Evolutionary conservation across 192 early-diverging fungal genomes (phyloP).

Genomic region (Linderina pennispora): DNA sequence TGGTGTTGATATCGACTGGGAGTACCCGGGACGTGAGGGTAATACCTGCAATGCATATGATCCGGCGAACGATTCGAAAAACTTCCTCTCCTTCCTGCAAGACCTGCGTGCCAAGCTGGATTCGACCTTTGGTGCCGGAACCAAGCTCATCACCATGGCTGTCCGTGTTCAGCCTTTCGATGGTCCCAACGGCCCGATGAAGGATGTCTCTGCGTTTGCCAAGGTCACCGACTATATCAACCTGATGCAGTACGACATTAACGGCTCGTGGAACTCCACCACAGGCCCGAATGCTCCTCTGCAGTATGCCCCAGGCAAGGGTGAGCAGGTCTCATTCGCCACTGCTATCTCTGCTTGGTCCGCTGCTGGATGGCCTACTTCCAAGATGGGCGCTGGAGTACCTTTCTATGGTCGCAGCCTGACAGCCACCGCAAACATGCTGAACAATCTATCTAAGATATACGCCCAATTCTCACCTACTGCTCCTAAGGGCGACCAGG

Average conservation of each 20-base stretch:
- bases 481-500: conserved; percentile 43
- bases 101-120: conserved; percentile 53
- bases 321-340: conserved; percentile 16
- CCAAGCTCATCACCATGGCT: conserved; percentile 56
- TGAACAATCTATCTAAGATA: no score
- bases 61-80: conserved; percentile 49
- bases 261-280: conserved; percentile 45
- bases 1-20: conserved; percentile 61
- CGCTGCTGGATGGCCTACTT: no score
- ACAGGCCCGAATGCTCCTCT: conserved; percentile 58
- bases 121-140: conserved; percentile 22
- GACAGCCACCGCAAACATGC: no score
- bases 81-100: conserved; percentile 52
- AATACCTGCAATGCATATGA: conserved; percentile 48
- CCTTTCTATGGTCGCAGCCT: no score
- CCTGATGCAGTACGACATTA: conserved; percentile 60
- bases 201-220: conserved; percentile 49
- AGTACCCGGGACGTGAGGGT: conserved; percentile 55
- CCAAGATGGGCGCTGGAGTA: no score
- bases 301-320: conserved; percentile 3
- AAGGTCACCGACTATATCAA: conserved; percentile 55
- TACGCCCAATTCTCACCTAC: not conserved
- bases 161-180: conserved; percentile 54
- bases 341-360: conserved; percentile 46
- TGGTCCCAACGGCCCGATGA: conserved; percentile 34